Base-by-base conservation (phyloP, 371 early-diverging fungal genomes). In the Massospora cicadina region DNA sequence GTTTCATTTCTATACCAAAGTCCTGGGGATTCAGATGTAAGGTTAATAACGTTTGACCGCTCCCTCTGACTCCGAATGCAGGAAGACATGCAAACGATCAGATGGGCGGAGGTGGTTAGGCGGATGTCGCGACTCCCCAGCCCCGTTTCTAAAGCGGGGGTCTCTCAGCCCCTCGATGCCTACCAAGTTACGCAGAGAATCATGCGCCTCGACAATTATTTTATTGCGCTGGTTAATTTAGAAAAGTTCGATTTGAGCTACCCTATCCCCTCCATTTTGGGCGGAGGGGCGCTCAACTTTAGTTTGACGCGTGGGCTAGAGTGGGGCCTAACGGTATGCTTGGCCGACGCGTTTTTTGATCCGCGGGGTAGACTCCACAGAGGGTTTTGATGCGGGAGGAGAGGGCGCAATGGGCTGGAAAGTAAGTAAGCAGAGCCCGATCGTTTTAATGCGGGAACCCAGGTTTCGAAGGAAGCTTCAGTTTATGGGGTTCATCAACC, bases 191-290 rank as follows among this genome's bases (percentile, higher is more conserved):
- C 93, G 23, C 91, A 89, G 72, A 83, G 95, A 32, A 95, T 98
- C 65, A 83, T 97, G 88, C 85, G 97, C n/a, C 81, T 85, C 64
- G 98, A 98, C 54, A 98, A 98, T 73, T 97, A 94, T 71, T 71
- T 95, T 75, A 86, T 97, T 65, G 95, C 95, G 5, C 70, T 98
- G 58, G 87, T 95, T 73, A 93, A 95, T 79, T 90, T 90, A 69
- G 90, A 94, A 31, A 65, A 91, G 23, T 72, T 98, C 24, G 78
- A 94, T 64, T 76, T 95, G 23, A 72, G 79, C 0, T 76, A 88
- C 2, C 90, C 91, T 0, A 29, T 83, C 13, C 81, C 86, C 0
- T 67, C 77, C 58, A 26, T 77, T 63, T 63, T 80, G 23, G 69
- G 77, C 23, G 63, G 75, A 28, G 71, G 69, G 1, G 30, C 55